Conservation (phyloP, 345 rosid species). For the Lepidium didymum region DNA sequence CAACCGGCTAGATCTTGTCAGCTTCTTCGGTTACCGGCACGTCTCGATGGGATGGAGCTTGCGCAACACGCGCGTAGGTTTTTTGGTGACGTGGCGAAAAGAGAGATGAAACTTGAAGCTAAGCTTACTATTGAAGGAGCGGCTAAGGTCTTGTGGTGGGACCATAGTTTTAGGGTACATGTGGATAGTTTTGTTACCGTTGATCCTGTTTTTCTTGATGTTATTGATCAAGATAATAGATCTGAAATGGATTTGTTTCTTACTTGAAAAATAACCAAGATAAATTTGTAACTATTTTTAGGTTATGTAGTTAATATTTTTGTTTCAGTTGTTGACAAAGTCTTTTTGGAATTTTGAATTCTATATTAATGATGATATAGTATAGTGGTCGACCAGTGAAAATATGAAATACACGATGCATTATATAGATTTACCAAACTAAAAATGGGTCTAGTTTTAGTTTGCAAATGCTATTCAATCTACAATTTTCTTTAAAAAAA, state of each 20-base stretch:
- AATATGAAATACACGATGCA: too few species aligned
- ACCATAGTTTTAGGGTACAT: conserved; percentile 67
- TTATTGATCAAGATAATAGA: conserved; percentile 67
- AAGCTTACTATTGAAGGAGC: conserved; percentile 58
- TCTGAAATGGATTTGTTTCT: conserved; percentile 48
- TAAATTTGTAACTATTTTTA: not conserved
- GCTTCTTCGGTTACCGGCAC: conserved; percentile 54
- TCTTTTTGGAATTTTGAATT: not conserved
- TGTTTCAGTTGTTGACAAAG: not conserved
- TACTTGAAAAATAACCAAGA: conserved; percentile 8
- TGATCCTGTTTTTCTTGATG: conserved; percentile 77
- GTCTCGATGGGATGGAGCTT: conserved; percentile 71
- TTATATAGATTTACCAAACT: too few species aligned
- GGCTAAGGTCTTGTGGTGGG: conserved; percentile 83
- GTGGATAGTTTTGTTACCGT: conserved; percentile 77
- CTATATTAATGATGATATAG: not conserved
- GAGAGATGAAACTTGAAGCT: conserved; percentile 81
- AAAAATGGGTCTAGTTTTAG: too few species aligned
- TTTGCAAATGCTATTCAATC: too few species aligned
- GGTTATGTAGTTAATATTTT: not conserved
- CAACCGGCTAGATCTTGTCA: conserved; percentile 66
- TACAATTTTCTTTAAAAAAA: too few species aligned
- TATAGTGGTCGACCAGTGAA: too few species aligned
- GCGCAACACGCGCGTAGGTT: conserved; percentile 69
- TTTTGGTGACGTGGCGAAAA: conserved; percentile 55